Conservation (phyloP, 2,329 filamentous ascomycete species). For the Fusarium sp. region DNA sequence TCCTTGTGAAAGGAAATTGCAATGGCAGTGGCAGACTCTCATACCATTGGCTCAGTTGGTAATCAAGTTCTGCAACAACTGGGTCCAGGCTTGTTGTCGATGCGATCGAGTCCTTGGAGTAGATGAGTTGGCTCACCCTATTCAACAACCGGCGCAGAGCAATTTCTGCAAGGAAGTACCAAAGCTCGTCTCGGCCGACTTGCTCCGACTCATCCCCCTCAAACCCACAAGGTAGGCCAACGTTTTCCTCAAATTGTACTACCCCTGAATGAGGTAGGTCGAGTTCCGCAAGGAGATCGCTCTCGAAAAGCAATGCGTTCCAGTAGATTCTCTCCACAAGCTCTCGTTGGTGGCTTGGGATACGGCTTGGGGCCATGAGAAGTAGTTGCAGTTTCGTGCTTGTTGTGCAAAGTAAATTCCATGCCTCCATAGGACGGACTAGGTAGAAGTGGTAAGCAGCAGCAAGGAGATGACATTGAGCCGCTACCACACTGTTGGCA, state of each 20-base stretch:
- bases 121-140: constrained; percentile 82
- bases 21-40: constrained; percentile 79
- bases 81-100: constrained; percentile 81
- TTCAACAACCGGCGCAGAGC: constrained; percentile 82
- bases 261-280: constrained; percentile 87
- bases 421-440: constrained; percentile 84
- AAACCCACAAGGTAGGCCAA: constrained; percentile 82
- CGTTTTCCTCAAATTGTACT: constrained; percentile 83
- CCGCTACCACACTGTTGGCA: constrained; percentile 80
- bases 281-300: constrained; percentile 81
- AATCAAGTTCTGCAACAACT: constrained; percentile 83
- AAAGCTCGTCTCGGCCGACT: constrained; percentile 80
- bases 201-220: constrained; percentile 75
- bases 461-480: constrained; percentile 84
- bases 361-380: constrained; percentile 77
- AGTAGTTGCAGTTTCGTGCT: constrained; percentile 86
- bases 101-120: constrained; percentile 78
- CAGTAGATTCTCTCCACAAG: constrained; percentile 84
- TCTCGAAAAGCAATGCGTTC: constrained; percentile 85
- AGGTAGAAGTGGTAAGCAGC: constrained; percentile 87
- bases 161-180: constrained; percentile 89
- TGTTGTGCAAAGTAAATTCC: constrained; percentile 82
- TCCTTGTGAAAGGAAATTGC: constrained; percentile 80
- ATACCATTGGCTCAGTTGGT: constrained; percentile 87
- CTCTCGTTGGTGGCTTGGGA: constrained; percentile 78